Evolutionary conservation across 192 early-diverging fungal species (phyloP).

Genomic region (Backusella psychrophila): DNA sequence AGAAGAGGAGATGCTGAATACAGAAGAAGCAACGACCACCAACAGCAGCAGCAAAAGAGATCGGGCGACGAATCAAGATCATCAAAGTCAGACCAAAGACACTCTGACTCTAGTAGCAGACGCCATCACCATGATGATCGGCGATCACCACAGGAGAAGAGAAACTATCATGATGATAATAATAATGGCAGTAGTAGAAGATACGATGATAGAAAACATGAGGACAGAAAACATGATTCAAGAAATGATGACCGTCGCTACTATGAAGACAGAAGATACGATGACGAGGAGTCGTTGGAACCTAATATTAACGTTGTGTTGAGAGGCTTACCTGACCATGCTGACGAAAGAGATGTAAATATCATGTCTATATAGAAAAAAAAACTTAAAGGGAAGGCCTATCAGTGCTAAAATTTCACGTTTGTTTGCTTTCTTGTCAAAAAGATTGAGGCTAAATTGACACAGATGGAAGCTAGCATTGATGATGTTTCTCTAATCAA

Average conservation of each 20-base stretch:
- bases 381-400: too few species aligned
- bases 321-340: constrained; percentile 30
- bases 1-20: neutral
- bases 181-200: neutral
- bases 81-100: neutral
- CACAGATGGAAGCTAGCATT: constrained; percentile 36
- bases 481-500: constrained; percentile 37
- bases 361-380: neutral
- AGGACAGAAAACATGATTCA: neutral
- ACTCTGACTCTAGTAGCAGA: neutral
- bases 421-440: neutral
- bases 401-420: neutral
- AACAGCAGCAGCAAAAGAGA: neutral
- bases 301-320: constrained; percentile 42
- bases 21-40: neutral
- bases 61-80: neutral
- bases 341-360: constrained; percentile 34
- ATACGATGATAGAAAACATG: neutral
- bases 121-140: neutral
- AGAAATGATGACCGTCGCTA: neutral
- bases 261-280: constrained; percentile 1
- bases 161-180: neutral
- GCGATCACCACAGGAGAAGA: neutral
- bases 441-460: constrained; percentile 36
- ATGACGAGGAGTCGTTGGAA: constrained; percentile 16